Base-by-base conservation (phyloP, 192 early-diverging fungal species). In the Paraglomus brasilianum region DNA sequence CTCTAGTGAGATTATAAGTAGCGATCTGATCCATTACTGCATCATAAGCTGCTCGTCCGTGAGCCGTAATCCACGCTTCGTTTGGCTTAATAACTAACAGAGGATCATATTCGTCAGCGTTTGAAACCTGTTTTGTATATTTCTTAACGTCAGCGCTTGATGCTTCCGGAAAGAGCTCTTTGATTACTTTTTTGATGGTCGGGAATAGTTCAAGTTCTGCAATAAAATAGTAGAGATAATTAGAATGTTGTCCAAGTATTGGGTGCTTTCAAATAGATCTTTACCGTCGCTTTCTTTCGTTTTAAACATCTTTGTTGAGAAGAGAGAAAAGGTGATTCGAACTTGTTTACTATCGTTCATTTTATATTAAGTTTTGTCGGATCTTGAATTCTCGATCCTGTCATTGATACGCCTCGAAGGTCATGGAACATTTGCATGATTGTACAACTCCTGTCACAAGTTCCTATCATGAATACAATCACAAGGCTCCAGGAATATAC, bases 221-320 rank as follows among this genome's bases (percentile, higher is more conserved):
- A 59, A 59, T 59, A 30, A n/a, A 39, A 59, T 41, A 41, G 38
- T 39, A 59, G 57, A 59, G 42, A 59, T 39, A 21, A 59, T 41
- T 59, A 59, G 57, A 59, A 59, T 59, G 40, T 30, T 3, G 30
- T 59, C 42, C 15, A 59, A 59, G 39, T 30, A 59, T 59, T 42
- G 11, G 42, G 38, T n/a, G 38, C 38, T 42, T 59, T 30, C 6
- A 59, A 59, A 59, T 59, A 59, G 38, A 59, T 41, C 42, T 59
- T 59, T 59, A 38, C 57, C 30, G 11, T 41, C 19, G 22, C 36
- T 55, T 5, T 6, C 52, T 15, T 14, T 30, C 7, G 21, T 55
- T 55, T 55, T 55, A 15, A 30, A 55, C 6, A 30, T 55, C 19
- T 21, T 30, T 3, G 3, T 30, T 30, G 30, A 30, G 3, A 30